Percentiles rank a stretch among this genome's conserved stretches.
Evolutionary conservation across 2,329 filamentous ascomycete species (phyloP).

Genomic region (Plenodomus lindquistii): DNA sequence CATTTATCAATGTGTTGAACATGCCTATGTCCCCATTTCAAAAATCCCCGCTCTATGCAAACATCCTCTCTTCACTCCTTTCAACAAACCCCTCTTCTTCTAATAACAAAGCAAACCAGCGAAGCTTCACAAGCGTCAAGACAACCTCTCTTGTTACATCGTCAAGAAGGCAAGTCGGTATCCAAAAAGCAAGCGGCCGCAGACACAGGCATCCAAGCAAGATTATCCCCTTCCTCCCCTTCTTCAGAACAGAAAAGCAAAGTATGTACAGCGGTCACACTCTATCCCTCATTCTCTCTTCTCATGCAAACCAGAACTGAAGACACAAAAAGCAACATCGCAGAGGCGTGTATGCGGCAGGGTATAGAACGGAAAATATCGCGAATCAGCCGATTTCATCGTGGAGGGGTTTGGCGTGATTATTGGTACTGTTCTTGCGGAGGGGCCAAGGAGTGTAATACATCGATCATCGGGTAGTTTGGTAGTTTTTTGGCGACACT

Average conservation of each 20-base stretch:
- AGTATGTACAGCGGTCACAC: neutral
- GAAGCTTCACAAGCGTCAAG: too few relatives aligned
- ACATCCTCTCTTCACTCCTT: too few relatives aligned
- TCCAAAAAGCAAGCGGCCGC: too few relatives aligned
- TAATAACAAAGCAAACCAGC: too few relatives aligned
- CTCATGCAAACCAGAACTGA: slow-evolving; percentile 1
- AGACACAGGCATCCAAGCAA: too few relatives aligned
- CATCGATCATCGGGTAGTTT: slow-evolving; percentile 11
- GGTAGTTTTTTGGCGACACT: slow-evolving; percentile 34
- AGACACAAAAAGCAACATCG: slow-evolving; percentile 2
- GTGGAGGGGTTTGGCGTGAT: slow-evolving; percentile 7
- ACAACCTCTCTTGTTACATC: too few relatives aligned
- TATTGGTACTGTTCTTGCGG: slow-evolving; percentile 4
- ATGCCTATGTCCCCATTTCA: too few relatives aligned
- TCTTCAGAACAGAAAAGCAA: neutral
- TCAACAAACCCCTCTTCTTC: too few relatives aligned
- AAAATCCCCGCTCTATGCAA: too few relatives aligned
- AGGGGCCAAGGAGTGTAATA: slow-evolving; percentile 19
- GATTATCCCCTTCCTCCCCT: neutral
- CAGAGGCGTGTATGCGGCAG: slow-evolving; percentile 5
- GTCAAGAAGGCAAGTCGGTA: too few relatives aligned
- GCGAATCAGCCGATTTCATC: slow-evolving; percentile 11
- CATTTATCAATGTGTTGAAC: too few relatives aligned
- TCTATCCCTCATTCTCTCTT: neutral
- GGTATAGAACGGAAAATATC: slow-evolving; percentile 29